Evolutionary conservation across 192 early-diverging fungal species (phyloP), one percentile per base, ranked within the genome.

Genomic region (Coemansia sp.): DNA sequence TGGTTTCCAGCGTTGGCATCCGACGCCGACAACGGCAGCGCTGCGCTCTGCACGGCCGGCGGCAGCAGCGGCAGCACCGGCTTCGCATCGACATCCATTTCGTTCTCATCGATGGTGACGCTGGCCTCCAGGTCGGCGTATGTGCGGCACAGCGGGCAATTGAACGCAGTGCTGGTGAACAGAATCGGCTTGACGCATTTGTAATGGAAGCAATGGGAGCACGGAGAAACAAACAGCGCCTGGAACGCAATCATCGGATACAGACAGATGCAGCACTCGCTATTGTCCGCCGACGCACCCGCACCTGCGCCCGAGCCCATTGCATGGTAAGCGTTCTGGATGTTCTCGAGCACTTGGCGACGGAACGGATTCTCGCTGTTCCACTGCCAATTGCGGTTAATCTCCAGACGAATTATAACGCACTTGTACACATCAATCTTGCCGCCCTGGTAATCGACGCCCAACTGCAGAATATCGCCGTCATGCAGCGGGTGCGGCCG

Each of bases 381-480:
- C 37, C 86, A 85, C 83, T 89, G 86, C 86, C 85, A 85, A 57
- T 85, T 86, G 47, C 89, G 84, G 71, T 91, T 90, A 52, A 91
- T 70, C 76, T 94, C 91, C 32, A 93, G 71, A 21, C 90, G 76
- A 83, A 97, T 97, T 75, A 92, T 90, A 11, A 97, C 94, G 72
- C 93, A 95, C 82, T 93, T 91, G 88, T 94, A 95, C 55, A 94
- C 92, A 72, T 97, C 95, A 82, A 95, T 89, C 18, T 86, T 88
- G 39, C 94, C 87, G 48, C 94, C 95, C 83, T 96, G 94, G 74
- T 98, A 98, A 68, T 99, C 97, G 15, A 97, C 92, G 37, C 97
- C 97, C 32, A 99, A 85, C 85, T 99, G 96, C 58, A 99, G 83
- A 22, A 99, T 86, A 77, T 99, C 97, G 8, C 94, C 94, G 80